These are phyloP conservation scores for Chytridiales sp. DNA, from an alignment of 371 early-diverging fungal species.

Conservation along the genomic window DNA sequence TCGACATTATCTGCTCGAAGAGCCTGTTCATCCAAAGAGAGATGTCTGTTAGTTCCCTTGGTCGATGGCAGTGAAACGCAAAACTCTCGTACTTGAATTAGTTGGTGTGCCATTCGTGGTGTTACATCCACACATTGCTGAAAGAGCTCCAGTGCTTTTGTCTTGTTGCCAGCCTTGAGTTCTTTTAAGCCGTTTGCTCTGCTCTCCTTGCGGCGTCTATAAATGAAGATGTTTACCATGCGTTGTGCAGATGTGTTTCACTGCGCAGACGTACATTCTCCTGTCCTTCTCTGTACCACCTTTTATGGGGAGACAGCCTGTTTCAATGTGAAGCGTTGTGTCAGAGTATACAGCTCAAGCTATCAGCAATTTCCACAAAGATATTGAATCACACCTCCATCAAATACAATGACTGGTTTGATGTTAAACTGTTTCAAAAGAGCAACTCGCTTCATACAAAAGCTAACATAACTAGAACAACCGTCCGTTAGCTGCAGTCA, in stretches of 20 bases:
- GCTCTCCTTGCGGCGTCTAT: slow-evolving; percentile 58
- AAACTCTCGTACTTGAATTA: slow-evolving; percentile 63
- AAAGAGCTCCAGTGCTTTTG: slow-evolving; percentile 69
- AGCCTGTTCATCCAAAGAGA: slow-evolving; percentile 40
- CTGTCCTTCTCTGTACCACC: slow-evolving; percentile 73
- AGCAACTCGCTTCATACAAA: slow-evolving; percentile 69
- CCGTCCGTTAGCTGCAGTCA: background rate
- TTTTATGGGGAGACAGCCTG: slow-evolving; percentile 80
- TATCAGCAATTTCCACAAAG: no score
- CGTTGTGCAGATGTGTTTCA: no score
- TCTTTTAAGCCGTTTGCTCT: slow-evolving; percentile 53
- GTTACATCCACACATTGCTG: slow-evolving; percentile 63
- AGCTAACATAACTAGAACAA: slow-evolving; percentile 72
- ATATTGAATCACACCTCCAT: slow-evolving; percentile 77
- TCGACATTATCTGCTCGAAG: slow-evolving; percentile 65
- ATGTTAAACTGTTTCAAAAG: slow-evolving; percentile 71
- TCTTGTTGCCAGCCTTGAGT: slow-evolving; percentile 49
- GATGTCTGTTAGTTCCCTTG: background rate
- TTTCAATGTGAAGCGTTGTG: background rate
- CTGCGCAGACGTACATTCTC: slow-evolving; percentile 37
- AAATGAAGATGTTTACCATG: no score
- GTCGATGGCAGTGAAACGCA: slow-evolving; percentile 18
- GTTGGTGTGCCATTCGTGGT: slow-evolving; percentile 69
- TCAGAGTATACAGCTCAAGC: background rate
- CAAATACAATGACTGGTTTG: slow-evolving; percentile 92